phyloP scores from a whole-genome alignment of 1,284 basidiomycete genomes.

The Ganoderma boninense region DNA sequence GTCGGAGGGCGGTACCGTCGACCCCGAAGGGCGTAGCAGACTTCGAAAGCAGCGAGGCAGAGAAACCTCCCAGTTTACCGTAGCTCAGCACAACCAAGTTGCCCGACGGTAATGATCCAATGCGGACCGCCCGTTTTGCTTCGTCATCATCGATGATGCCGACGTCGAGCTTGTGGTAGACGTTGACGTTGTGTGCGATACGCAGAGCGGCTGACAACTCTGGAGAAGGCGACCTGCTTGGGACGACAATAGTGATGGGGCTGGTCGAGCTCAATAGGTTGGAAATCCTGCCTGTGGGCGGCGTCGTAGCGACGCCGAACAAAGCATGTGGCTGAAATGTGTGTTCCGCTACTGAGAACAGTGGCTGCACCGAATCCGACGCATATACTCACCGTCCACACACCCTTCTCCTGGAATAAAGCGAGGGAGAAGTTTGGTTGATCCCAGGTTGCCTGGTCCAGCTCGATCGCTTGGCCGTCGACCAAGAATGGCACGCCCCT shows the following conservation, averaged over 20 bases:
- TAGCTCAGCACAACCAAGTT: constrained; percentile 69
- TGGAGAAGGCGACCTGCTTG: constrained; percentile 43
- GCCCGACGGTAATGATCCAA: constrained; percentile 45
- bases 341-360: not conserved
- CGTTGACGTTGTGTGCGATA: constrained; percentile 71
- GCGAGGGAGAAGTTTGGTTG: constrained; percentile 13
- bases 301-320: constrained; percentile 22
- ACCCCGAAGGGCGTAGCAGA: constrained; percentile 43
- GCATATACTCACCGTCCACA: constrained; percentile 21
- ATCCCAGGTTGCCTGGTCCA: constrained; percentile 23
- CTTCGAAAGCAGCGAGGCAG: constrained; percentile 32
- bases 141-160: constrained; percentile 62
- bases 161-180: constrained; percentile 76
- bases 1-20: constrained; percentile 27
- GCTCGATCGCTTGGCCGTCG: constrained; percentile 17
- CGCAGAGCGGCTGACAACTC: constrained; percentile 62
- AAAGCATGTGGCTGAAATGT: constrained; percentile 15
- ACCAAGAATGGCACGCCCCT: constrained; percentile 20
- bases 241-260: constrained; percentile 65
- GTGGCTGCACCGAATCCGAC: not conserved
- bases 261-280: constrained; percentile 62
- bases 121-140: constrained; percentile 39
- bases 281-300: constrained; percentile 67
- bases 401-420: constrained; percentile 12
- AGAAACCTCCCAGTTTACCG: constrained; percentile 27